phyloP scores from a whole-genome alignment of 495 filamentous ascomycete genomes.

The Daldinia concentrica region DNA sequence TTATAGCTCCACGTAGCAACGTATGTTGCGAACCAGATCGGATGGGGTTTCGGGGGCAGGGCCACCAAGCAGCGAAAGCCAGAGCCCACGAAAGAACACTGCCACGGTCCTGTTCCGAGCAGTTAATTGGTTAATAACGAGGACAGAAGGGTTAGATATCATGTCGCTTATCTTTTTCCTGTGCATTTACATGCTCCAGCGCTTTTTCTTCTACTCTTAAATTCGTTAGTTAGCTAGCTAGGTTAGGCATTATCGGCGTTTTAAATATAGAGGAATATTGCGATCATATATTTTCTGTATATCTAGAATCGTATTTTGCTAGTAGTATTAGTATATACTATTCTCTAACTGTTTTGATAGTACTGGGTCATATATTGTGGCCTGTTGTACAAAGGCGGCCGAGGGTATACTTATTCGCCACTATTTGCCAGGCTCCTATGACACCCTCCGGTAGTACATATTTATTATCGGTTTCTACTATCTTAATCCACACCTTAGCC shows the following conservation, averaged over 20 bases:
- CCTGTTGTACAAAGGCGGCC: not conserved
- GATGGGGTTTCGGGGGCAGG: conserved; percentile 59
- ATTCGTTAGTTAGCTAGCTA: not conserved
- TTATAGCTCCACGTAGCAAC: conserved; percentile 61
- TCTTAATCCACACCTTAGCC: not conserved
- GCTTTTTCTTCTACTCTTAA: not conserved
- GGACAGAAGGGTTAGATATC: not conserved
- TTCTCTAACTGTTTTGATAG: not conserved
- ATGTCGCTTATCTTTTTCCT: not conserved
- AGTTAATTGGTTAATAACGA: not conserved
- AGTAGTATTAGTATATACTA: not conserved
- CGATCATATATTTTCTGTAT: not conserved
- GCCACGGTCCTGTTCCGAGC: not conserved
- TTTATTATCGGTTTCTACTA: not conserved
- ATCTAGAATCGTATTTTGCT: not conserved
- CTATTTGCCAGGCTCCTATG: not conserved
- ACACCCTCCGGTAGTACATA: not conserved
- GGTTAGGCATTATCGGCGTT: not conserved
- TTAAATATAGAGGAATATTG: not conserved
- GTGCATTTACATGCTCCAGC: not conserved
- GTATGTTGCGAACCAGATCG: conserved; percentile 71
- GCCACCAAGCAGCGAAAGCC: conserved; percentile 9
- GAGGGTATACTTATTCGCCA: not conserved
- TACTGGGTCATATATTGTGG: not conserved
- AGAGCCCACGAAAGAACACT: not conserved